These are phyloP conservation scores for Excoecaria cochinchinensis DNA, from an alignment of 345 rosid genomes.

Conservation along the genomic window DNA sequence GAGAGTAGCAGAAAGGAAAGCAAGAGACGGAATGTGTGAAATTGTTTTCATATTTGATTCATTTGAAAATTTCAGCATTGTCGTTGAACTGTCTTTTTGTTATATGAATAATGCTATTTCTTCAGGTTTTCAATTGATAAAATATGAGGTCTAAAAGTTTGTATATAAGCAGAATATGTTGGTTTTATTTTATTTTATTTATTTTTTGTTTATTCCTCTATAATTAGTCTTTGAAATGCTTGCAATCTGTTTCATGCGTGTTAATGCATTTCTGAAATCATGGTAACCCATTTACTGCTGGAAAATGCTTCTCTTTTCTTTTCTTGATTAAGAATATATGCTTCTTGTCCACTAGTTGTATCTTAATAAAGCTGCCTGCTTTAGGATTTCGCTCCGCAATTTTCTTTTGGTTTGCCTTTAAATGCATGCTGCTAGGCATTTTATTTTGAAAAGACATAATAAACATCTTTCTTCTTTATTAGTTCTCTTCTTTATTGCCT, in stretches of 20 bases:
- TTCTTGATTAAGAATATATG: constrained; percentile 34
- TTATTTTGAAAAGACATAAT: constrained; percentile 6
- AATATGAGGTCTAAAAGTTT: not conserved
- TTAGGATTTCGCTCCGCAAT: constrained; percentile 1
- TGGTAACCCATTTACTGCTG: constrained; percentile 5
- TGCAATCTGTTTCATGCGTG: not conserved
- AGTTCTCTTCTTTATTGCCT: not conserved
- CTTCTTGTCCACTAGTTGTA: constrained; percentile 8
- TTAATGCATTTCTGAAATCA: constrained; percentile 11
- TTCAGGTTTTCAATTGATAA: not conserved
- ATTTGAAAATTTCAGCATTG: not conserved
- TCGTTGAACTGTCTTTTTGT: not conserved
- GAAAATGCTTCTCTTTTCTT: constrained; percentile 18
- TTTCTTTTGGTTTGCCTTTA: constrained; percentile 14
- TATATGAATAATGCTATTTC: not conserved
- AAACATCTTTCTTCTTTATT: not conserved
- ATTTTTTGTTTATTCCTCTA: constrained; percentile 2
- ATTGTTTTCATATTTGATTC: not conserved
- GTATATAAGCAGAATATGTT: not conserved
- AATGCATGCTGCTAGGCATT: constrained; percentile 11
- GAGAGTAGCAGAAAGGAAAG: too few species aligned
- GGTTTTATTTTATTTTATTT: too few species aligned
- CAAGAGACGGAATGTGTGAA: too few species aligned
- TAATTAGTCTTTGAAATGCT: not conserved
- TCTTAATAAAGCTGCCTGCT: constrained; percentile 12